These are phyloP conservation scores for Amanita pallidorosea DNA, from an alignment of 768 basidiomycete genomes.

Conservation along the genomic window DNA sequence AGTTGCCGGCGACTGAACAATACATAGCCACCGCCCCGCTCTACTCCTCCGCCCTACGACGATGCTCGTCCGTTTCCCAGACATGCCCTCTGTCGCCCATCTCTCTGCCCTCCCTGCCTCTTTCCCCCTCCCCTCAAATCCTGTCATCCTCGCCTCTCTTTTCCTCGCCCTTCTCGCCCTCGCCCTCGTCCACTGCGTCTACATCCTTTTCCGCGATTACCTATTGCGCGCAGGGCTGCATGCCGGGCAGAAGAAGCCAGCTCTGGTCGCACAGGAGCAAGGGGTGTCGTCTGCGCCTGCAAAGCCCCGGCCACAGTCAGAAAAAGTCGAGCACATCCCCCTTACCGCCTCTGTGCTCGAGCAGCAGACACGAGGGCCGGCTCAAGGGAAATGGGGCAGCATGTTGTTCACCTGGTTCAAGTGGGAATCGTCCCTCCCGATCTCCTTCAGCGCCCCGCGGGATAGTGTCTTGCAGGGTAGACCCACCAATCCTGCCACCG, in stretches of 20 bases:
- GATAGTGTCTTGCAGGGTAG: background rate
- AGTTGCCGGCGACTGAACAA: background rate
- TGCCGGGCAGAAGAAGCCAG: conserved; percentile 7
- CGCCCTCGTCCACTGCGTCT: conserved; percentile 5
- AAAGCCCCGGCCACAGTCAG: conserved; percentile 8
- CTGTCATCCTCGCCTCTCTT: conserved; percentile 14
- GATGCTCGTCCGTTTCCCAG: conserved; percentile 7
- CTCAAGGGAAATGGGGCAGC: conserved; percentile 4
- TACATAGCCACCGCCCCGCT: conserved; percentile 5
- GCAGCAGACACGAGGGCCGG: conserved; percentile 11
- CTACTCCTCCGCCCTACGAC: conserved; percentile 3
- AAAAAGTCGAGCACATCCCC: conserved; percentile 6
- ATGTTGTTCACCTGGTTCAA: conserved; percentile 5
- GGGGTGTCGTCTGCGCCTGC: conserved; percentile 12
- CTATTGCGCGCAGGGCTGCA: conserved; percentile 5
- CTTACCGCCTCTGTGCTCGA: conserved; percentile 8
- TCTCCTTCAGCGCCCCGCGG: background rate
- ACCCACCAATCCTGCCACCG: background rate
- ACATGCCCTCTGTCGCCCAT: conserved; percentile 9
- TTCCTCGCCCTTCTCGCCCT: conserved; percentile 9
- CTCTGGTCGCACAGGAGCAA: conserved; percentile 7
- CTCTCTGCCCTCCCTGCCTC: conserved; percentile 10
- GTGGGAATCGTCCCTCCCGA: conserved; percentile 6
- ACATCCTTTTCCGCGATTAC: conserved; percentile 7
- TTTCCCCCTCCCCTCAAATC: conserved; percentile 3